phyloP scores from a whole-genome alignment of 768 basidiomycete species.

The Tricholoma flavovirens region DNA sequence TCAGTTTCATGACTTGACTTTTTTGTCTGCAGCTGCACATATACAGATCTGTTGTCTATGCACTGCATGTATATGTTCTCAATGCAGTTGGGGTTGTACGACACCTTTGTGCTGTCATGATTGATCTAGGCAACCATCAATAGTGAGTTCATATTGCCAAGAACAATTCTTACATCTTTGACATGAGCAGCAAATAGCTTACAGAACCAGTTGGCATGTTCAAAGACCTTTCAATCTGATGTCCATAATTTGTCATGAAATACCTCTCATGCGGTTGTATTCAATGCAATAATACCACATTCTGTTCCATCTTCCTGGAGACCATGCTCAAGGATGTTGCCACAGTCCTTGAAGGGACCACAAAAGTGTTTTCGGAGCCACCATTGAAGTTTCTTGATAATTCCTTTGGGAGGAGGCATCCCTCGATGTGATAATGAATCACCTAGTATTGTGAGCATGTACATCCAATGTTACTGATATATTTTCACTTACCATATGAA shows the following conservation, averaged over 20 bases:
- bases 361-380: conserved; percentile 5
- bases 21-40: no score
- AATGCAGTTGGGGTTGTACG: no score
- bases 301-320: conserved; percentile 5
- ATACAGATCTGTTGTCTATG: no score
- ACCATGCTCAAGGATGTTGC: conserved; percentile 5
- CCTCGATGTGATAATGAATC: not conserved
- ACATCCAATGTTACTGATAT: not conserved
- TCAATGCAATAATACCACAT: conserved; percentile 3
- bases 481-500: not conserved
- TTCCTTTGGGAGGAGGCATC: not conserved
- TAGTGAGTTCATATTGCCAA: no score
- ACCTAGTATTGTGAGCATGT: not conserved
- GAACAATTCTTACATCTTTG: not conserved
- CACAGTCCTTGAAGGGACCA: not conserved
- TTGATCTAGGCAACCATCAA: not conserved
- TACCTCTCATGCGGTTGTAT: conserved; percentile 4
- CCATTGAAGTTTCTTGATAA: conserved; percentile 5
- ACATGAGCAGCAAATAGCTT: conserved; percentile 1
- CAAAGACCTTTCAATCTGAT: not conserved
- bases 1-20: no score
- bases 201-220: conserved; percentile 3
- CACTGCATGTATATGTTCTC: no score
- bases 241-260: conserved; percentile 5
- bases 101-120: not conserved